Percentiles rank a stretch among this genome's conserved stretches.
These are phyloP conservation scores for Neurospora sp. DNA, from an alignment of 495 filamentous ascomycete species.

Conservation along the genomic window DNA sequence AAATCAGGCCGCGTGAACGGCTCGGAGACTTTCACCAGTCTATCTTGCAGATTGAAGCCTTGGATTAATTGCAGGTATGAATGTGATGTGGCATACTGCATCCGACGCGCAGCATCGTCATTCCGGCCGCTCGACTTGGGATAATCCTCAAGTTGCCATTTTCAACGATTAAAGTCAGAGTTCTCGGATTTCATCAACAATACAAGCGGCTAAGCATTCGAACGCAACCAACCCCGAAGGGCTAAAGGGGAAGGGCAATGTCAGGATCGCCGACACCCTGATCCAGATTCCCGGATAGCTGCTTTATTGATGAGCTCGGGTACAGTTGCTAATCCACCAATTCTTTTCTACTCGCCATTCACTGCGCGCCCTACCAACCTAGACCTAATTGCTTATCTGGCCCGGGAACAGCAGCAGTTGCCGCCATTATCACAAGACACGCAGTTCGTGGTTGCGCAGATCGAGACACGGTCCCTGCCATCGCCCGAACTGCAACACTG, in stretches of 20 bases:
- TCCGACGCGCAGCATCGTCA: not conserved
- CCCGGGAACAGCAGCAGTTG: not conserved
- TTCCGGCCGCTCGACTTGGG: not conserved
- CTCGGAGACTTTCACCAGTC: not conserved
- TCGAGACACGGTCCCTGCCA: slow-evolving; percentile 18
- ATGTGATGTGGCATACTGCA: not conserved
- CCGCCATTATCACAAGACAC: slow-evolving; percentile 3
- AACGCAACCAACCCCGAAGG: not conserved
- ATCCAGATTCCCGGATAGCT: not conserved
- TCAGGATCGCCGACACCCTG: not conserved
- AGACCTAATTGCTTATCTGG: not conserved
- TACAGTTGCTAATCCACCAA: not conserved
- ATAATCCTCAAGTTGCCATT: not conserved
- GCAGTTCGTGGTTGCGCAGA: slow-evolving; percentile 12
- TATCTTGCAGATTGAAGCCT: not conserved
- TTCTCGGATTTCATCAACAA: not conserved
- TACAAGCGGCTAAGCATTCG: not conserved
- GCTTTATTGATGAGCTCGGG: not conserved
- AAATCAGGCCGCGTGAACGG: not conserved
- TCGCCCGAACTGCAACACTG: slow-evolving; percentile 16
- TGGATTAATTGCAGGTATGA: not conserved
- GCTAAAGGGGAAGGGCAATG: not conserved
- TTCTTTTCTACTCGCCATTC: not conserved
- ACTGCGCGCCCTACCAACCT: not conserved
- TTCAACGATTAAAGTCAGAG: not conserved